Evolutionary conservation across 1,139 yeast genomes (phyloP).

Genomic region (Candida albicans): DNA sequence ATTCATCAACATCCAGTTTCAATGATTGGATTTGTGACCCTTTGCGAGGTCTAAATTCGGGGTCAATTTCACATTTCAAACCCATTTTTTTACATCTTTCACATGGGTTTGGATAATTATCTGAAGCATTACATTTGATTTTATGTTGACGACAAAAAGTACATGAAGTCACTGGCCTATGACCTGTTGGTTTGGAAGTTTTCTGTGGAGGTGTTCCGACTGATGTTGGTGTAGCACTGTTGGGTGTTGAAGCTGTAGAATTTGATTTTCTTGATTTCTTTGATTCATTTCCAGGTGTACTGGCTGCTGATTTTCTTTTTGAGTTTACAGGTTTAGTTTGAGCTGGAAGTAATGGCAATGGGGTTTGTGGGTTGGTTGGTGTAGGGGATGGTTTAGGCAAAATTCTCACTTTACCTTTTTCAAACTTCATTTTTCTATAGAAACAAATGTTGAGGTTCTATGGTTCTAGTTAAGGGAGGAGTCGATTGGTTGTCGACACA

Average conservation of each 20-base stretch:
- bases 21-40: constrained; percentile 86
- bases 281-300: not conserved
- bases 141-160: constrained; percentile 95
- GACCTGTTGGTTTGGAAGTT: constrained; percentile 41
- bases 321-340: constrained; percentile 6
- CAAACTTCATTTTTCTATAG: constrained; percentile 16
- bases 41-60: constrained; percentile 86
- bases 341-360: constrained; percentile 12
- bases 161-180: constrained; percentile 88
- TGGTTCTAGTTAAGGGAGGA: not conserved
- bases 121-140: constrained; percentile 88
- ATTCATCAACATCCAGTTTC: constrained; percentile 80
- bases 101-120: constrained; percentile 80
- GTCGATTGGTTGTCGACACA: too few relatives aligned
- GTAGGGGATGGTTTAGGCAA: constrained; percentile 24
- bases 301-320: constrained; percentile 11
- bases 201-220: constrained; percentile 5
- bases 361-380: constrained; percentile 10
- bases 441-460: not conserved
- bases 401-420: constrained; percentile 39
- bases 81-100: constrained; percentile 79
- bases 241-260: constrained; percentile 2
- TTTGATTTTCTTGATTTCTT: constrained; percentile 1
- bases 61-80: constrained; percentile 84
- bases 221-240: not conserved